phyloP scores from a whole-genome alignment of 192 early-diverging fungal species.

The Chytriomyces sp. region DNA sequence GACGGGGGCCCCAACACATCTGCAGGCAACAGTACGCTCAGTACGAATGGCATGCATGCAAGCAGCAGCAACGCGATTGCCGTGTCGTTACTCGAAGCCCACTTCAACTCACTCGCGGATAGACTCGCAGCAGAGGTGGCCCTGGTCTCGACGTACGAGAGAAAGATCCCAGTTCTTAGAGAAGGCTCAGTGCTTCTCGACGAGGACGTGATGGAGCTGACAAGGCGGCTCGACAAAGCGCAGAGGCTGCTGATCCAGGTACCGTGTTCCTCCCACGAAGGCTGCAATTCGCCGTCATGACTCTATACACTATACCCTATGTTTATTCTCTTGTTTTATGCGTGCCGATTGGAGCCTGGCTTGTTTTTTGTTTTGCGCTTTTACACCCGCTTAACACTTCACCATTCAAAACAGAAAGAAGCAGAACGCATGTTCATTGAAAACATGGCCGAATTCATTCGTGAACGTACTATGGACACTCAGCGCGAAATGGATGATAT shows the following conservation, averaged over 20 bases:
- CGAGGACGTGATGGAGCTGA: slow-evolving; percentile 31
- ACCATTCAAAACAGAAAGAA: slow-evolving; percentile 21
- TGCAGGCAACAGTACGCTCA: too few species aligned
- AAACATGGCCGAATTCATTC: slow-evolving; percentile 37
- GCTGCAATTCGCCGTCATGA: too few species aligned
- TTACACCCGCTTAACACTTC: too few species aligned
- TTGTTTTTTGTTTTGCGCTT: too few species aligned
- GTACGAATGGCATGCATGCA: too few species aligned
- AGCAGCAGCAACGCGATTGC: too few species aligned
- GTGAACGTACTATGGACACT: slow-evolving; percentile 26
- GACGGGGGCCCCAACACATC: too few species aligned
- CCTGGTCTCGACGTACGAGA: slow-evolving; percentile 5
- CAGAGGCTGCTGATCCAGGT: slow-evolving; percentile 34
- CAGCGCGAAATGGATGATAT: slow-evolving; percentile 33
- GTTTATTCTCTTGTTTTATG: too few species aligned
- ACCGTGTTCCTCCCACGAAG: neutral
- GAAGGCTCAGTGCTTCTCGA: slow-evolving; percentile 33
- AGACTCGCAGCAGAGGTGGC: slow-evolving; percentile 10
- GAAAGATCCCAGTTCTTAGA: slow-evolving; percentile 27
- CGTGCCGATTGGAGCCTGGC: too few species aligned
- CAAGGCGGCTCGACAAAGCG: slow-evolving; percentile 24
- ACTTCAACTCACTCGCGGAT: neutral
- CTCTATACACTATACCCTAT: too few species aligned
- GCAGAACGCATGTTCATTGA: slow-evolving; percentile 28
- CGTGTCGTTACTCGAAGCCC: slow-evolving; percentile 2